phyloP scores from a whole-genome alignment of 2,329 filamentous ascomycete species.

The Orbilia javanica region DNA sequence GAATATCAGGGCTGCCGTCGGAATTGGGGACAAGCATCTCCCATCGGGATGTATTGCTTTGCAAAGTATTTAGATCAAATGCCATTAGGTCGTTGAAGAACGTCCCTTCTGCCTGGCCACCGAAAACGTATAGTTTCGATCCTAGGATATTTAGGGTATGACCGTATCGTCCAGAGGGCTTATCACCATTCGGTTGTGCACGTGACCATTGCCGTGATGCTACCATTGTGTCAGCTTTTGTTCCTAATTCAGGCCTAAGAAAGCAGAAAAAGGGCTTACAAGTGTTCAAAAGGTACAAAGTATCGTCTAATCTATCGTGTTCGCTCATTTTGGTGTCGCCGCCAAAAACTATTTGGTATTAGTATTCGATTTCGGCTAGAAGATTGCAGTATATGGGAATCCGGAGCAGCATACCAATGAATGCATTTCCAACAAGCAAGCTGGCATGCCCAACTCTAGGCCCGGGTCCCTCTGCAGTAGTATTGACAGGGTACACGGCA shows the following conservation, averaged over 20 bases:
- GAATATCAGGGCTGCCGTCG: slow-evolving; percentile 75
- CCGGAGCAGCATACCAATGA: slow-evolving; percentile 72
- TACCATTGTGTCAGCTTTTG: slow-evolving; percentile 65
- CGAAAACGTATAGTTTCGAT: slow-evolving; percentile 97
- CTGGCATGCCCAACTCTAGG: slow-evolving; percentile 94
- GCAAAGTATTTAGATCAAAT: slow-evolving; percentile 94
- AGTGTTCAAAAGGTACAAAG: slow-evolving; percentile 94
- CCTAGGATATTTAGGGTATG: slow-evolving; percentile 96
- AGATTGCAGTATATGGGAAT: not conserved
- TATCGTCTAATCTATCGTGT: slow-evolving; percentile 90
- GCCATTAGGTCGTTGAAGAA: slow-evolving; percentile 98
- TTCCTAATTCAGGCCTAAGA: slow-evolving; percentile 61
- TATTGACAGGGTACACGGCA: slow-evolving; percentile 90
- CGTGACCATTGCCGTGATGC: slow-evolving; percentile 98
- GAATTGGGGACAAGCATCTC: slow-evolving; percentile 88
- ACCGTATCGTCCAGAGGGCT: slow-evolving; percentile 91
- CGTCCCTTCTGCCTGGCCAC: slow-evolving; percentile 94
- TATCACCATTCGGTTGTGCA: slow-evolving; percentile 85
- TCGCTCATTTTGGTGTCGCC: slow-evolving; percentile 98
- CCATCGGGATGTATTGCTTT: slow-evolving; percentile 92
- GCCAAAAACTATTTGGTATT: slow-evolving; percentile 77
- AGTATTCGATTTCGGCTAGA: not conserved
- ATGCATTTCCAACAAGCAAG: slow-evolving; percentile 95
- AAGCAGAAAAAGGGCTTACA: slow-evolving; percentile 75
- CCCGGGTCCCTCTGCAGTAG: slow-evolving; percentile 92